phyloP scores from a whole-genome alignment of 2,329 filamentous ascomycete species.

The Aspergillus ustus region DNA sequence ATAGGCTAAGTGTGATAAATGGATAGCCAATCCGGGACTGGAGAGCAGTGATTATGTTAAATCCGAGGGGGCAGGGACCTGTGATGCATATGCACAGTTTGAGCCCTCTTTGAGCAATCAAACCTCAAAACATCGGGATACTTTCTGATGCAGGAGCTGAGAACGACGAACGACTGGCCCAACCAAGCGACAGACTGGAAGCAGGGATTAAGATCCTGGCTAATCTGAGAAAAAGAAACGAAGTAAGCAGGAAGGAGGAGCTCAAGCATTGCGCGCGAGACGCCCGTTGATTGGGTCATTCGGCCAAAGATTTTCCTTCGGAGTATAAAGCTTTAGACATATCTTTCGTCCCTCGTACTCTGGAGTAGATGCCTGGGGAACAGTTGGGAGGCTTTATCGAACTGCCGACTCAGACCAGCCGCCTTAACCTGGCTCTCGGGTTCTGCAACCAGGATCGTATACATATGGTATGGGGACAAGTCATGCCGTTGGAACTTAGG shows the following conservation, averaged over 20 bases:
- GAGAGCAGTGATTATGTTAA: neutral
- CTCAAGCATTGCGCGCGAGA: neutral
- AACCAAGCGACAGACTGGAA: constrained; percentile 1
- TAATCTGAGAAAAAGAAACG: constrained; percentile 9
- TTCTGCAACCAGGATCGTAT: neutral
- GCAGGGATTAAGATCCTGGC: constrained; percentile 11
- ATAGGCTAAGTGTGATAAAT: neutral
- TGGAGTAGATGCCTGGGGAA: neutral
- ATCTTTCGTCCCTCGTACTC: neutral
- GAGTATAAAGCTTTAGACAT: neutral
- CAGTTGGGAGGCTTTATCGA: neutral
- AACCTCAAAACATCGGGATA: neutral
- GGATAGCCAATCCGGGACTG: constrained; percentile 1
- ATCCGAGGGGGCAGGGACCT: neutral
- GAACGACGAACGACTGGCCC: neutral
- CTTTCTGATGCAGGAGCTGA: neutral
- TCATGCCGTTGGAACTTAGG: neutral
- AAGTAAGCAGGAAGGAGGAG: constrained; percentile 1
- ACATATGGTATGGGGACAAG: neutral
- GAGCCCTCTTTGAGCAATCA: neutral
- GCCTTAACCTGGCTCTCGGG: neutral
- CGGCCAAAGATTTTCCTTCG: neutral
- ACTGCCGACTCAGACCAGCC: neutral
- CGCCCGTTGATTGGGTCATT: neutral
- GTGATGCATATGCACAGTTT: neutral